phyloP scores from a whole-genome alignment of 2,329 filamentous ascomycete species.

The Ciborinia camelliae region DNA sequence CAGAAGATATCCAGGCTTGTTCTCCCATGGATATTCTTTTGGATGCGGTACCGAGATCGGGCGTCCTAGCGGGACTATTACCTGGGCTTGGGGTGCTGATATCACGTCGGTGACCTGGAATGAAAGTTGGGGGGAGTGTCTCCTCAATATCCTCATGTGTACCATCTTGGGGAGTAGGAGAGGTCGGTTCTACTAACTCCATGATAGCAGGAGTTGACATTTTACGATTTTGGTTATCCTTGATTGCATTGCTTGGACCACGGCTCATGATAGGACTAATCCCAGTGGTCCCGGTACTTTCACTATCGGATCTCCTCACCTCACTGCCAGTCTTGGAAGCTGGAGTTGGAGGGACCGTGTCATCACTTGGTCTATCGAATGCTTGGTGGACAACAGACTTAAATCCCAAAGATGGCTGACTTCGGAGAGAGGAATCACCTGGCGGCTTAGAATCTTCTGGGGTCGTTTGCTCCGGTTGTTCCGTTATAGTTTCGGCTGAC shows the following conservation, averaged over 20 bases:
- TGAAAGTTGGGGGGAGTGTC: constrained; percentile 40
- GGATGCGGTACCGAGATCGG: constrained; percentile 45
- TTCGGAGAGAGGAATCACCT: constrained; percentile 41
- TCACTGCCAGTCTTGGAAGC: constrained; percentile 46
- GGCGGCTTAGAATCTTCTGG: neutral
- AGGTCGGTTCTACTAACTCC: constrained; percentile 44
- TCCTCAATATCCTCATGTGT: constrained; percentile 21
- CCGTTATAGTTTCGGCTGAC: constrained; percentile 4
- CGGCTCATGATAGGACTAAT: constrained; percentile 64
- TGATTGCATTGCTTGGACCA: constrained; percentile 44
- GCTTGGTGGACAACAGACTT: constrained; percentile 60
- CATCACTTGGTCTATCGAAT: constrained; percentile 56
- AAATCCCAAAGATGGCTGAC: constrained; percentile 54
- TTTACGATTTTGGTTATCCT: constrained; percentile 38
- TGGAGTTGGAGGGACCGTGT: constrained; percentile 49
- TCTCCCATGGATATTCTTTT: constrained; percentile 43
- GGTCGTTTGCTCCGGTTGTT: neutral
- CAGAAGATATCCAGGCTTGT: constrained; percentile 41
- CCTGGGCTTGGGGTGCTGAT: constrained; percentile 55
- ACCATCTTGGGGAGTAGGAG: constrained; percentile 17
- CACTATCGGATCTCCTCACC: constrained; percentile 58
- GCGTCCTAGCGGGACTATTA: constrained; percentile 60
- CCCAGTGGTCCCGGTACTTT: constrained; percentile 47
- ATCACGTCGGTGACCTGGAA: constrained; percentile 54
- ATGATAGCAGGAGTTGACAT: constrained; percentile 50